Base-by-base conservation (phyloP, 1,284 basidiomycete genomes). In the Ustilago loliicola region DNA sequence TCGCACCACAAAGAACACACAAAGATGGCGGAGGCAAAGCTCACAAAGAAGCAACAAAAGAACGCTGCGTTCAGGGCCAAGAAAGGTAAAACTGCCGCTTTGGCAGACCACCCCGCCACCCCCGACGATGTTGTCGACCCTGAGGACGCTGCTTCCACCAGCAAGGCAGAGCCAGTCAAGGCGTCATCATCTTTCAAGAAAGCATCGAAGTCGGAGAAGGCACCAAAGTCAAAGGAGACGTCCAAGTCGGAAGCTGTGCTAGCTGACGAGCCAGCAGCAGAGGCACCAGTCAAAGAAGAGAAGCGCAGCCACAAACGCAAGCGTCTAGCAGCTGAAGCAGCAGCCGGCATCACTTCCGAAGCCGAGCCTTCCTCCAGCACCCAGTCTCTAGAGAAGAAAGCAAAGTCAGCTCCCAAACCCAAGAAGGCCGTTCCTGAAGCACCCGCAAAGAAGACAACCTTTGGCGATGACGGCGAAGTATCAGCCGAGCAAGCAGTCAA, bases 31-130 rank as follows among this genome's bases (percentile, higher is more conserved):
- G 68, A 56, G 42, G 47, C 47, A 27, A 79, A 75, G 42, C 67
- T 78, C 53, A 83, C 83, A 25, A 84, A 84, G 65, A 80, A 81
- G 55, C 79, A 83, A 66, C 77, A 79, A 25, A 83, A 83, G 54
- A 78, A 80, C 9, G 78, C 71, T 0, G 63, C 70, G 19, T 83
- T 83, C 70, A 81, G 77, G 38, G 67, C 69, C n/a, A 75, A 61
- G 42, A 72, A 71, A 57, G 65, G 74, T n/a, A 76, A 81, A 58
- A 62, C 66, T 15, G 58, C 61, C 6, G 66, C 75, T 27, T 17
- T 68, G 23, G 60, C 60, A 2, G 63, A 68, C 17, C 66, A 67
- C n/a, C 63, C 69, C 34, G 68, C 63, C n/a, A 66, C 64, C 25
- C 60, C 68, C 0, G 62, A 71, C 30, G 77, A 69, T 36, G 40